Evolutionary conservation across 1,284 basidiomycete genomes (phyloP), one percentile per base, ranked within the genome.

Genomic region (Puccinia horiana): DNA sequence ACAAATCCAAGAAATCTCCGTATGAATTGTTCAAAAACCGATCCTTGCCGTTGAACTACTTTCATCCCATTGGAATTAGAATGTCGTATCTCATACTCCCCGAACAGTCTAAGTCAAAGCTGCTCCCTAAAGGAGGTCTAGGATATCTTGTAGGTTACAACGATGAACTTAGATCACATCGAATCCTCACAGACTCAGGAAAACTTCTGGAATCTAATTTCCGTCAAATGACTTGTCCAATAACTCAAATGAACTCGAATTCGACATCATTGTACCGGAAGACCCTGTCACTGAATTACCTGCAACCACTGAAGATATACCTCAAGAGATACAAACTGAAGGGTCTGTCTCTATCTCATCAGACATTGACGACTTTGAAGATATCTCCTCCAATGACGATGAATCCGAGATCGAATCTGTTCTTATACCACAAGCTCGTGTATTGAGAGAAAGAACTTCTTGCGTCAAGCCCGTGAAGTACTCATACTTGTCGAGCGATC

Each of bases 41-140:
- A 4, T 1, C n/a, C 18, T 49, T 72, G 1, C 69, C 69, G 1
- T 12, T 72, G 2, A 23, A 72, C 0, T 72, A 29, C 18, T 52
- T 72, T n/a, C 44, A 52, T 42, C 69, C 69, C 26, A 72, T 72
- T 18, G 44, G 69, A 12, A 69, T 47, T 69, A 40, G 40, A 63
- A 12, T 63, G 2, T 40, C 18, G 12, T 54, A 5, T 54, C 4
- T 69, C 26, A 1, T 49, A 6, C 29, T 18, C 11, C 11, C 40
- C 14, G 23, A 72, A 18, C 26, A 49, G 18, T 3, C 29, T 1
- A 49, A 49, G n/a, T 18, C 12, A 4, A 72, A 72, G 47, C 44
- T 72, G 11, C 2, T 49, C 18, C 69, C 69, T 18, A 49, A 16
- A 32, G 44, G 69, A 3, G 69, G 52, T 8, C 26, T 72, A 20